Base-by-base conservation (phyloP, 164 flowering plant species). In the Sedum album region DNA sequence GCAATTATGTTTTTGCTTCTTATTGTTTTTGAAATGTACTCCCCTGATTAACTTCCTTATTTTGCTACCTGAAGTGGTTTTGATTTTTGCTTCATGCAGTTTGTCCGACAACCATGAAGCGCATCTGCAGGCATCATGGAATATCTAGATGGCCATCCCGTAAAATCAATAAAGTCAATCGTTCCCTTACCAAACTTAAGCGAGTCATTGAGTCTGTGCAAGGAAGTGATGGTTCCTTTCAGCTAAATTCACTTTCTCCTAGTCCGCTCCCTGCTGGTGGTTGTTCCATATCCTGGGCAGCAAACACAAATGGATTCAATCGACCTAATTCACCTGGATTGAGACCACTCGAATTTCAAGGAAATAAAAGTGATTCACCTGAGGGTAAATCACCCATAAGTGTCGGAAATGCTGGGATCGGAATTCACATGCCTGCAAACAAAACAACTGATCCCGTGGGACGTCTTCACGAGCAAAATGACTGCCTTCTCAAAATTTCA, bases 41-140 rank as follows among this genome's bases (percentile, higher is more conserved):
- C 57, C 28, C 7, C 21, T 51, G 57, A 51, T 62, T 2, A 46
- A 46, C 51, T 46, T 46, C 57, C 6, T 48, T 48, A 4, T 20
- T 41, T 41, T 41, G 7, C 15, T 14, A 35, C n/a, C 0, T 48
- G 17, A 21, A 3, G 1, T 64, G 41, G 36, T n/a, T 26, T 35
- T 9, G 66, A 44, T 26, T 74, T 64, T 74, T 69, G 60, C 35
- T 74, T 78, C 72, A 72, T 75, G 41, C 89, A 94, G 99, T 91
- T 77, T 94, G 97, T 71, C 97, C 97, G 2, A 91, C 99, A 21
- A 94, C 99, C 70, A 90, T 94, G 97, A 94, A 94, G 81, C 96
- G 99, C 42, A 94, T 94, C 66, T 94, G 99, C 70, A 73, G 99
- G 79, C 93, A 90, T 74, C 97, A 94, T 77, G 97, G 99, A 38